A percentile compares a stretch with the other conserved stretches of the same genome.
Conservation (phyloP, 768 basidiomycete genomes). For the Suillus variegatus region DNA sequence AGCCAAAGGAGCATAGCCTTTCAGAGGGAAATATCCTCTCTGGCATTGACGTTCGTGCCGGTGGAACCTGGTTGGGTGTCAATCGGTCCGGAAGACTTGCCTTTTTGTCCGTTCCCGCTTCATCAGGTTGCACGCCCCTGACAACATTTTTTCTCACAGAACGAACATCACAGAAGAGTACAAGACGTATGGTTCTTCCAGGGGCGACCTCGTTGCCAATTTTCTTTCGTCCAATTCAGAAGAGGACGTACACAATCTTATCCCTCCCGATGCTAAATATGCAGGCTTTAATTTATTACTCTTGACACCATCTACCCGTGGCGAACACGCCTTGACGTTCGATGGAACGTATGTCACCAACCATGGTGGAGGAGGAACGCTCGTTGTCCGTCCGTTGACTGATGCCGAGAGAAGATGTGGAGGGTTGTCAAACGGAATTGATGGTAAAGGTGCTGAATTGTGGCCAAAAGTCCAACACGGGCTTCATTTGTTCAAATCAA, state of each 20-base stretch:
- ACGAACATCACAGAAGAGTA: slow-evolving; percentile 81
- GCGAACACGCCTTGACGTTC: slow-evolving; percentile 38
- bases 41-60: slow-evolving; percentile 70
- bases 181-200: slow-evolving; percentile 51
- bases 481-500: slow-evolving; percentile 41
- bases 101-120: slow-evolving; percentile 56
- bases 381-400: slow-evolving; percentile 56
- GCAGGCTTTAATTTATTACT: slow-evolving; percentile 85
- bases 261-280: slow-evolving; percentile 51
- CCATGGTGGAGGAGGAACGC: slow-evolving; percentile 62
- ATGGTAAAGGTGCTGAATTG: slow-evolving; percentile 54
- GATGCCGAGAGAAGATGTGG: slow-evolving; percentile 50
- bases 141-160: slow-evolving; percentile 40
- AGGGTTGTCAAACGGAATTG: slow-evolving; percentile 76
- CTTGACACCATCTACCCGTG: slow-evolving; percentile 42
- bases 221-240: slow-evolving; percentile 63
- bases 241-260: slow-evolving; percentile 48
- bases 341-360: slow-evolving; percentile 67
- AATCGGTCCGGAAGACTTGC: slow-evolving; percentile 66
- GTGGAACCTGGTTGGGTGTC: slow-evolving; percentile 85
- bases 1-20: slow-evolving; percentile 20
- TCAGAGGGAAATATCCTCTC: slow-evolving; percentile 54
- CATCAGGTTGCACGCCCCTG: slow-evolving; percentile 11
- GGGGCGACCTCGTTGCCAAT: slow-evolving; percentile 67
- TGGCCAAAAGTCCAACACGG: slow-evolving; percentile 81